These are phyloP conservation scores for Arthrobotrys conoides DNA, from an alignment of 2,329 filamentous ascomycete species.

Conservation along the genomic window DNA sequence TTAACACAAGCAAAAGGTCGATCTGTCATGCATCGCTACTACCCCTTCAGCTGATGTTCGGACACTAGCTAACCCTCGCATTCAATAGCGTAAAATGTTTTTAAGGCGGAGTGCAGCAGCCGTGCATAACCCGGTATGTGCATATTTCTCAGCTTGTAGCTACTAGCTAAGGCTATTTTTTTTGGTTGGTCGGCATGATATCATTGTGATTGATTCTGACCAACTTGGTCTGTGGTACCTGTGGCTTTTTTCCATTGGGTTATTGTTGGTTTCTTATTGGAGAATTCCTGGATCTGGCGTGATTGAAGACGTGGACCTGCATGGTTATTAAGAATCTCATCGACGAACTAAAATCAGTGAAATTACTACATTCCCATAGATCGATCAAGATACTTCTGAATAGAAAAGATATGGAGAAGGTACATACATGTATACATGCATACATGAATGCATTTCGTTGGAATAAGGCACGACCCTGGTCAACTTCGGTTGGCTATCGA, in stretches of 20 bases:
- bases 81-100: too few relatives aligned
- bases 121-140: conserved; percentile 4
- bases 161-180: not conserved
- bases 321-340: too few relatives aligned
- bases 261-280: not conserved
- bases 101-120: not conserved
- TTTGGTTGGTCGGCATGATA: not conserved
- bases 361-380: not conserved
- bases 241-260: not conserved
- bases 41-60: not conserved
- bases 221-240: not conserved
- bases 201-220: not conserved
- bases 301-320: conserved; percentile 13
- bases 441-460: too few relatives aligned
- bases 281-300: not conserved
- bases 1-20: not conserved
- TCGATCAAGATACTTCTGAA: not conserved
- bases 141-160: not conserved
- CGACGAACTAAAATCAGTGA: not conserved
- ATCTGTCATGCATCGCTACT: not conserved
- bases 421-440: not conserved
- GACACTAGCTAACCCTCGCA: not conserved
- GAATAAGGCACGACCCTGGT: not conserved
- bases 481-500: not conserved
- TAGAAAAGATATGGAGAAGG: not conserved